phyloP scores from a whole-genome alignment of 2,329 filamentous ascomycete genomes.

The Colletotrichum theobromicola region DNA sequence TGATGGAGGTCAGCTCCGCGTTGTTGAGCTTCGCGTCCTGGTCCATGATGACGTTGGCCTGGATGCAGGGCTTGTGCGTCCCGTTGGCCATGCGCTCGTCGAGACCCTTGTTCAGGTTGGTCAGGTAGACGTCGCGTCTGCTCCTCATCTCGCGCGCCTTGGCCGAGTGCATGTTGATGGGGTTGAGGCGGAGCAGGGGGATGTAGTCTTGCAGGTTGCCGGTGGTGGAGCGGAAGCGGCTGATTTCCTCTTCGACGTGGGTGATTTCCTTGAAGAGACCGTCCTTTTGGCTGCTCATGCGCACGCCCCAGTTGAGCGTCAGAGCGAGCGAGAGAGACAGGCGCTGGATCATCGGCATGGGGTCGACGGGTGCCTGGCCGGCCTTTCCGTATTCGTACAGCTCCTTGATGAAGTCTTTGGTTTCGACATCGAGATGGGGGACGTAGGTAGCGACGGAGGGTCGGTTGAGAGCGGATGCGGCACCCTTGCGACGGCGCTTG shows the following conservation, averaged over 20 bases:
- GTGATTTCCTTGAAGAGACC: conserved; percentile 67
- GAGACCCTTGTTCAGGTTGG: conserved; percentile 59
- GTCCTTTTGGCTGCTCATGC: conserved; percentile 61
- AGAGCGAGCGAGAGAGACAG: conserved; percentile 66
- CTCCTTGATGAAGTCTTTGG: conserved; percentile 66
- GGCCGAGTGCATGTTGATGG: conserved; percentile 62
- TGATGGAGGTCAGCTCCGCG: conserved; percentile 69
- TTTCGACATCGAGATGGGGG: conserved; percentile 66
- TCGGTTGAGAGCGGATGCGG: conserved; percentile 69
- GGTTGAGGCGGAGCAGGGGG: conserved; percentile 63
- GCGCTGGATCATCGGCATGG: conserved; percentile 72
- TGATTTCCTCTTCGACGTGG: conserved; percentile 66
- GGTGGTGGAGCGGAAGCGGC: conserved; percentile 63
- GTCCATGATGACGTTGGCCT: conserved; percentile 69
- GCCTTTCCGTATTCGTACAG: conserved; percentile 61
- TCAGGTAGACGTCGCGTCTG: conserved; percentile 66
- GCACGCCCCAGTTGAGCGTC: conserved; percentile 70
- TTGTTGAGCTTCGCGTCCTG: conserved; percentile 66
- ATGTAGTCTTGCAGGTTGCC: conserved; percentile 69
- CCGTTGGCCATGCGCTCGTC: conserved; percentile 66
- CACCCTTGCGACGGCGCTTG: conserved; percentile 68
- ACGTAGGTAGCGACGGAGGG: conserved; percentile 68
- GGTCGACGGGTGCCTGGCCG: conserved; percentile 61
- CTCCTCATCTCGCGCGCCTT: conserved; percentile 65
- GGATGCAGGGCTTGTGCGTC: conserved; percentile 68